Evolutionary conservation across 2,329 filamentous ascomycete species (phyloP).

Genomic region (Xylariales sp.): DNA sequence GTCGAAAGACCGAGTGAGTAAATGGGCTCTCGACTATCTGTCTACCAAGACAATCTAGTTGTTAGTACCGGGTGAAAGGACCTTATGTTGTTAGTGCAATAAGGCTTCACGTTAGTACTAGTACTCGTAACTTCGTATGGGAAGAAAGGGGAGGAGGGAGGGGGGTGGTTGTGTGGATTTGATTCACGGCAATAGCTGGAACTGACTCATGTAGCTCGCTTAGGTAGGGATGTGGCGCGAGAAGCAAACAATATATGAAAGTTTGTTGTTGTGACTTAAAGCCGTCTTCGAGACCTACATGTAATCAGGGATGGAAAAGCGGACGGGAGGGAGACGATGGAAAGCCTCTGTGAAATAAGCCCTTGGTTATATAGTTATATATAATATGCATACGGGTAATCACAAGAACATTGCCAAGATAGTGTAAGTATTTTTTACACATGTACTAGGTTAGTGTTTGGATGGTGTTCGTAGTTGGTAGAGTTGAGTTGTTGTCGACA

Average conservation of each 20-base stretch:
- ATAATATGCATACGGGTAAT: neutral
- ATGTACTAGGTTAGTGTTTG: no score
- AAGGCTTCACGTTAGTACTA: neutral
- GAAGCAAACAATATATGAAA: slow-evolving; percentile 8
- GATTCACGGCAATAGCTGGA: slow-evolving; percentile 15
- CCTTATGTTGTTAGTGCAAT: no score
- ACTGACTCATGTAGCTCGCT: slow-evolving; percentile 25
- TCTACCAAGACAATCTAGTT: no score
- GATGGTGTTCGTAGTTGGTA: no score
- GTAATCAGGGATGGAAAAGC: slow-evolving; percentile 14
- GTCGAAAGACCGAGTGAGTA: no score
- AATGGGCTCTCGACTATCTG: no score
- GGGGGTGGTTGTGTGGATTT: neutral
- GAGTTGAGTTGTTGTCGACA: no score
- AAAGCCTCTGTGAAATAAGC: neutral
- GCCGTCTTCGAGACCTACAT: neutral
- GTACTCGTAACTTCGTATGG: neutral
- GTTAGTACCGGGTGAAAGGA: no score
- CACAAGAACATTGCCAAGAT: no score
- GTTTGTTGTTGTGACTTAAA: neutral
- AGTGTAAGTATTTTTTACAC: no score
- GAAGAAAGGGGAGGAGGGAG: neutral
- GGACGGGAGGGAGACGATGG: slow-evolving; percentile 3
- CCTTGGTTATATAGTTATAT: neutral
- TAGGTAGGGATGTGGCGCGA: slow-evolving; percentile 22